phyloP scores from a whole-genome alignment of 768 basidiomycete genomes.

The Gymnopilus junonius region DNA sequence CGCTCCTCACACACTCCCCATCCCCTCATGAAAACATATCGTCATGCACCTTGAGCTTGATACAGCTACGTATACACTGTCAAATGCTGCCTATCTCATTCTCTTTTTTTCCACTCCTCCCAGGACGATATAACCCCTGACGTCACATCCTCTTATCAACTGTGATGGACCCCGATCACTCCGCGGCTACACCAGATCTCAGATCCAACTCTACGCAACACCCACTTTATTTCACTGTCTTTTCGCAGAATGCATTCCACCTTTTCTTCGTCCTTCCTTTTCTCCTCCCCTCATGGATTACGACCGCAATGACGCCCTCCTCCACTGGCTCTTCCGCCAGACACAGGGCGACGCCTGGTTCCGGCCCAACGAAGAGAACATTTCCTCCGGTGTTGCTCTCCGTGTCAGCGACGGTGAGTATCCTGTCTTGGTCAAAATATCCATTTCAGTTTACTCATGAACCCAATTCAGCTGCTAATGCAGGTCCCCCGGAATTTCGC shows the following conservation, averaged over 20 bases:
- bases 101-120: conserved; percentile 5
- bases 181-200: background rate
- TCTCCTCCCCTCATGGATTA: conserved; percentile 56
- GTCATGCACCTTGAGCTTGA: background rate
- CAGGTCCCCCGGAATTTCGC: conserved; percentile 56
- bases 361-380: conserved; percentile 73
- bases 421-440: conserved; percentile 26
- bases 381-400: conserved; percentile 76
- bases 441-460: background rate
- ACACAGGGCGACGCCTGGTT: conserved; percentile 88
- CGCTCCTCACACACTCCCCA: background rate
- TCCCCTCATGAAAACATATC: background rate
- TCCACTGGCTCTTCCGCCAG: conserved; percentile 80
- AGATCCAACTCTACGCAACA: conserved; percentile 3
- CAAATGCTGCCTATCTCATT: background rate
- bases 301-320: conserved; percentile 78
- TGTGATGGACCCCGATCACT: conserved; percentile 12
- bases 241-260: conserved; percentile 3
- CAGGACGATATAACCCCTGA: conserved; percentile 5
- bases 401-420: conserved; percentile 47
- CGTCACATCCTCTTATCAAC: conserved; percentile 17
- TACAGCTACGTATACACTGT: background rate
- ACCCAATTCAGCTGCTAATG: conserved; percentile 11
- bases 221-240: background rate
- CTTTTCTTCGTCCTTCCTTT: conserved; percentile 15